Evolutionary conservation across 1,284 basidiomycete species (phyloP).

Genomic region (Cryptococcus sp.): DNA sequence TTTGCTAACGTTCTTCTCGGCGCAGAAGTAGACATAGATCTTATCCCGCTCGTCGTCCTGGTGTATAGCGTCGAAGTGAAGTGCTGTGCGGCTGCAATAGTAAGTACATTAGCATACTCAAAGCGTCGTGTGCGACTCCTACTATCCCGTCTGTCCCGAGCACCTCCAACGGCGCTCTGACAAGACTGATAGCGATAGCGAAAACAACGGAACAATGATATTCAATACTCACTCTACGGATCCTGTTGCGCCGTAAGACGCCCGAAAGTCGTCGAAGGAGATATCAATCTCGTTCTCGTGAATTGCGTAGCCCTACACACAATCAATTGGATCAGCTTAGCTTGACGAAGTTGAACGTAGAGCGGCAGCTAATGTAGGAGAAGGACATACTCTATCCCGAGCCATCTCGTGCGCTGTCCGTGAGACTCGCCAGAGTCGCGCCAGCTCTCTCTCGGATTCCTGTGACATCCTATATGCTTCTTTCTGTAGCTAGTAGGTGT

Average conservation of each 20-base stretch:
- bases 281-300: constrained; percentile 54
- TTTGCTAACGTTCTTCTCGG: constrained; percentile 88
- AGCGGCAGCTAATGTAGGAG: background rate
- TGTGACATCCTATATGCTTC: constrained; percentile 26
- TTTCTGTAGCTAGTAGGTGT: too few species aligned
- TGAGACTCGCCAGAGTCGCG: constrained; percentile 89
- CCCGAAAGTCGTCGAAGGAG: constrained; percentile 52
- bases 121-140: too few species aligned
- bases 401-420: constrained; percentile 96
- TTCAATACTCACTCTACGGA: constrained; percentile 45
- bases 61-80: constrained; percentile 84
- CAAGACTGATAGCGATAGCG: background rate
- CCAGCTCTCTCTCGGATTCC: constrained; percentile 49
- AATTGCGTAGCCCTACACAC: constrained; percentile 48
- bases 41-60: constrained; percentile 69
- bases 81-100: constrained; percentile 69
- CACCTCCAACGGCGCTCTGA: background rate
- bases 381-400: constrained; percentile 67
- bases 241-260: constrained; percentile 41
- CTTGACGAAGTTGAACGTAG: too few species aligned
- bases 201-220: background rate
- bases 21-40: constrained; percentile 92
- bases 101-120: background rate
- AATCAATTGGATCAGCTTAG: background rate
- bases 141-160: background rate